Conservation (phyloP, 805 yeast genomes). For the Yarrowia divulgata region DNA sequence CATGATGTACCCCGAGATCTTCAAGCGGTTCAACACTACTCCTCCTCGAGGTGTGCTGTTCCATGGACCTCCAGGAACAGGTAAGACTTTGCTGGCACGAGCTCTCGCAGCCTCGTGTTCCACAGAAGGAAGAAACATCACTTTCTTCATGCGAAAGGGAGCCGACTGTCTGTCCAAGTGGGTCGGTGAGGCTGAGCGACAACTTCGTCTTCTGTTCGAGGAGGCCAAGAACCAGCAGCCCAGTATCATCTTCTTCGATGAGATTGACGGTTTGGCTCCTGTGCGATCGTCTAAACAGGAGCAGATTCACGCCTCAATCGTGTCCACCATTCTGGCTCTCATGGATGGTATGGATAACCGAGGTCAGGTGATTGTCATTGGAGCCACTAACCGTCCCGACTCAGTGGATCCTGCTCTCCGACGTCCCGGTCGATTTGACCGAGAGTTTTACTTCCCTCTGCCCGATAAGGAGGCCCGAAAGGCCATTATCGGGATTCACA, state of each 20-base stretch:
- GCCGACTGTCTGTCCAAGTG: slow-evolving; percentile 97
- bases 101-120: slow-evolving; percentile 97
- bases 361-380: slow-evolving; percentile 97
- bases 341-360: slow-evolving; percentile 99
- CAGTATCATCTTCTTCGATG: slow-evolving; percentile 94
- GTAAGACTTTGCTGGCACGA: slow-evolving; percentile 97
- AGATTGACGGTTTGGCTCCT: slow-evolving; percentile 97
- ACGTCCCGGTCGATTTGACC: slow-evolving; percentile 95
- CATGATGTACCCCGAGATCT: slow-evolving; percentile 88
- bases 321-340: slow-evolving; percentile 88
- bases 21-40: slow-evolving; percentile 85
- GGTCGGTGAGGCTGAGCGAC: slow-evolving; percentile 99
- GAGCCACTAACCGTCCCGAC: slow-evolving; percentile 98
- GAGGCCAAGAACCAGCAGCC: slow-evolving; percentile 98
- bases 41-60: slow-evolving; percentile 97
- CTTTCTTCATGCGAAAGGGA: slow-evolving; percentile 98
- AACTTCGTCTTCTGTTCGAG: slow-evolving; percentile 85
- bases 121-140: slow-evolving; percentile 80
- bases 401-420: slow-evolving; percentile 98
- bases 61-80: slow-evolving; percentile 99
- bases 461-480: slow-evolving; percentile 83
- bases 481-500: slow-evolving; percentile 83
- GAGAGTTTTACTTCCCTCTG: slow-evolving; percentile 94
- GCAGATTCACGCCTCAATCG: slow-evolving; percentile 97
- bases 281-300: slow-evolving; percentile 97